A percentile compares a stretch with the other conserved stretches of the same genome.
Evolutionary conservation across 345 rosid genomes (phyloP).

Genomic region (Sonneratia caseolaris): DNA sequence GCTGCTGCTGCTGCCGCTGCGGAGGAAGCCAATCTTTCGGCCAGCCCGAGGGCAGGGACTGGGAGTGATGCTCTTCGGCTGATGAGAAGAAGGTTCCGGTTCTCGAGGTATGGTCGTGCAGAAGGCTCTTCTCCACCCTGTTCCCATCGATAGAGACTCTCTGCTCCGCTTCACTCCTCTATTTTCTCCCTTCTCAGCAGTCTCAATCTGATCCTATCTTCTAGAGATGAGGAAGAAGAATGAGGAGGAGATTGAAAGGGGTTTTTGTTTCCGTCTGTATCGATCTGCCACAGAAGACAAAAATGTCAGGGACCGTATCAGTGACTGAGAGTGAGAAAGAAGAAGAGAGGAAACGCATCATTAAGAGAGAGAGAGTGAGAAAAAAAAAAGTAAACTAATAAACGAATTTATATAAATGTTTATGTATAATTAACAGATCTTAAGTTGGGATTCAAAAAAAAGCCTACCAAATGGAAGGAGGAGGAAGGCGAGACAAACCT

Average conservation of each 20-base stretch:
- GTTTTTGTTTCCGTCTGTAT: slow-evolving; percentile 15
- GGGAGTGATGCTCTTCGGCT: slow-evolving; percentile 10
- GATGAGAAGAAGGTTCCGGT: slow-evolving; percentile 13
- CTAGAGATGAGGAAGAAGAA: neutral
- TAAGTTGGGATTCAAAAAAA: neutral
- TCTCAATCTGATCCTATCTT: neutral
- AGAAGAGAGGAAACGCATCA: slow-evolving; percentile 17
- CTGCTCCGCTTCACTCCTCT: neutral
- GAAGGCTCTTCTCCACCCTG: slow-evolving; percentile 96
- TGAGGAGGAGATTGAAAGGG: slow-evolving; percentile 6
- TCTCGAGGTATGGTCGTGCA: slow-evolving; percentile 71
- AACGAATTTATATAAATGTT: too few relatives aligned
- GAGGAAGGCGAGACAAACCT: too few relatives aligned
- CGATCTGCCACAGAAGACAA: slow-evolving; percentile 33
- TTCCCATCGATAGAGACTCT: slow-evolving; percentile 41
- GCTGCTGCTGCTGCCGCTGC: slow-evolving; percentile 23
- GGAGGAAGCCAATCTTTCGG: slow-evolving; percentile 43
- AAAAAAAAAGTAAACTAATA: too few relatives aligned
- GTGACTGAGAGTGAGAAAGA: slow-evolving; percentile 1
- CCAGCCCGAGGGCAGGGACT: slow-evolving; percentile 46
- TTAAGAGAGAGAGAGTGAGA: neutral
- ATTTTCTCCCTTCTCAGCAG: neutral
- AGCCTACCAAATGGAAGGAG: neutral
- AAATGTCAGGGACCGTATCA: slow-evolving; percentile 19
- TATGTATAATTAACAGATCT: too few relatives aligned